Evolutionary conservation across 192 early-diverging fungal species (phyloP).

Genomic region (Hyaloraphidium curvatum): DNA sequence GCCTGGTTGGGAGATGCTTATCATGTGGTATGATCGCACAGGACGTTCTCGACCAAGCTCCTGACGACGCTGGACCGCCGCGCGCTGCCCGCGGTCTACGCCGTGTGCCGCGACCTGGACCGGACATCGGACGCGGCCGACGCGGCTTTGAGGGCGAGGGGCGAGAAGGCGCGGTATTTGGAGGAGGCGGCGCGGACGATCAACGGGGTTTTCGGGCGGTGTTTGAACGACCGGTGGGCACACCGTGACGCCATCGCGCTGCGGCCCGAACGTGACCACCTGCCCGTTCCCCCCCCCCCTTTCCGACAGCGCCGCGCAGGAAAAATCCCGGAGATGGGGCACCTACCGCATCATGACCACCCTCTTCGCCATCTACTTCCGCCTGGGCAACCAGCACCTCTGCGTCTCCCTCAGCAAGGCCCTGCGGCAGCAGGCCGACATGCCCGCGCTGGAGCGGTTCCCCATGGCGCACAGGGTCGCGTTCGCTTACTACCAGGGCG

Average conservation of each 20-base stretch:
- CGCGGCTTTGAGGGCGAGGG: constrained; percentile 11
- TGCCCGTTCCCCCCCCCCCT: no score
- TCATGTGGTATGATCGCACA: background rate
- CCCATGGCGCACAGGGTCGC: constrained; percentile 73
- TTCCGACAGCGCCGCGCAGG: no score
- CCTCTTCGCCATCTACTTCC: constrained; percentile 69
- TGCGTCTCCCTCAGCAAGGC: background rate
- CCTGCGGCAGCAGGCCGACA: constrained; percentile 31
- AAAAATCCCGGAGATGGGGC: constrained; percentile 74
- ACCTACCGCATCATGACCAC: constrained; percentile 74
- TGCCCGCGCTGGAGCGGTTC: constrained; percentile 52
- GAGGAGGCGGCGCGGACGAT: constrained; percentile 70
- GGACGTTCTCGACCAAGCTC: no score
- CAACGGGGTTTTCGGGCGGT: constrained; percentile 75
- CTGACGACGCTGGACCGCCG: no score
- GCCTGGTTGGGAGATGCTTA: background rate
- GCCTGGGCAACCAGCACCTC: background rate
- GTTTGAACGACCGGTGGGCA: constrained; percentile 65
- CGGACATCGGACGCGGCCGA: constrained; percentile 24
- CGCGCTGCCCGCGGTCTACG: background rate
- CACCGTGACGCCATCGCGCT: no score
- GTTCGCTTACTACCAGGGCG: constrained; percentile 69
- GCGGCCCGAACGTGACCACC: no score
- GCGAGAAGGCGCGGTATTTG: constrained; percentile 32
- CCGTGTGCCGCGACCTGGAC: background rate